phyloP scores from a whole-genome alignment of 192 early-diverging fungal species.

The Linnemannia zychae region DNA sequence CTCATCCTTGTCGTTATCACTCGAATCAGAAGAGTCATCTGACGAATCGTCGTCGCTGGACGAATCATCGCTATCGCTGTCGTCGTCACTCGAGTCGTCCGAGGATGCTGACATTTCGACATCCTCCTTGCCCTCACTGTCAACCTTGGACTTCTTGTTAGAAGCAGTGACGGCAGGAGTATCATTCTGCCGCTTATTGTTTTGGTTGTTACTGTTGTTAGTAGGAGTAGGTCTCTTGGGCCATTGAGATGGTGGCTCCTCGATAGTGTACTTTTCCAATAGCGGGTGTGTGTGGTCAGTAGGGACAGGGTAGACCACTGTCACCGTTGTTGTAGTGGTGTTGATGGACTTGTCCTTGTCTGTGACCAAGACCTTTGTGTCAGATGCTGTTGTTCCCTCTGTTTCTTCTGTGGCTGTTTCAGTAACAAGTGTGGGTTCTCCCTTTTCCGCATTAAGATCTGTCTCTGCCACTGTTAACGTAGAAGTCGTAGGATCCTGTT shows the following conservation, averaged over 20 bases:
- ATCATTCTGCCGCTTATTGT: not conserved
- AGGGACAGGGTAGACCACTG: not conserved
- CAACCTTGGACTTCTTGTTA: conserved; percentile 4
- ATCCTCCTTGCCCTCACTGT: not conserved
- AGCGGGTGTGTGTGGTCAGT: conserved; percentile 6
- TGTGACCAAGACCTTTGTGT: not conserved
- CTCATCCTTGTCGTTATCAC: not conserved
- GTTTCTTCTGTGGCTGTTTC: not conserved
- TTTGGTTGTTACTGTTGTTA: not conserved
- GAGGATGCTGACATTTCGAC: conserved; percentile 7
- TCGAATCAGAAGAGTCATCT: conserved; percentile 13
- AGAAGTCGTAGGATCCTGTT: not conserved
- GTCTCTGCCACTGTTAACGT: not conserved
- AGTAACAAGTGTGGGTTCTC: not conserved
- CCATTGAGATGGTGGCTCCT: conserved; percentile 28
- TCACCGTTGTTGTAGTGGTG: not conserved
- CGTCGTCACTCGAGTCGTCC: conserved; percentile 8
- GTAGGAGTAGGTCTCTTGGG: conserved; percentile 9
- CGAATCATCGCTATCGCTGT: conserved; percentile 9
- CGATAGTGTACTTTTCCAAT: conserved; percentile 36
- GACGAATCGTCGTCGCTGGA: conserved; percentile 22
- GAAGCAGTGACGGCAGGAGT: not conserved
- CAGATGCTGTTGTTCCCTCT: not conserved
- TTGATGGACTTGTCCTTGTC: not conserved
- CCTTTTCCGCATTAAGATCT: not conserved